Base-by-base conservation (phyloP, 495 filamentous ascomycete genomes). In the Lophiostoma macrostomum region DNA sequence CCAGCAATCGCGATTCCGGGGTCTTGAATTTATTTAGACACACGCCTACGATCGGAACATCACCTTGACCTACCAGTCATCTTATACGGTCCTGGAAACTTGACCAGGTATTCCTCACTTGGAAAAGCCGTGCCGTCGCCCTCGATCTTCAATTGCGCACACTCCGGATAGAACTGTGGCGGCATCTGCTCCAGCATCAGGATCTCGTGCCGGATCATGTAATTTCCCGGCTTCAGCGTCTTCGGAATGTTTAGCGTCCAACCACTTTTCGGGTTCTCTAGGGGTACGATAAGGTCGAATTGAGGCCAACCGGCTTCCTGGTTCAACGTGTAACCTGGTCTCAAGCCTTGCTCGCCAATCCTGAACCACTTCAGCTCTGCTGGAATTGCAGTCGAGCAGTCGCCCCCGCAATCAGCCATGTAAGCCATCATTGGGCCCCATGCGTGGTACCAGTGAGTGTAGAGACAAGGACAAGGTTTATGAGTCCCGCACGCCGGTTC, bases 201-300 rank as follows among this genome's bases (percentile, higher is more conserved):
- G 25, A 47, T 47, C 19, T 47, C 43, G 27, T 47, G 43, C 24
- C 43, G 23, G 19, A 47, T 34, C 24, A 47, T 5, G 19, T 47
- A 47, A 19, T 34, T 37, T 13, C 43, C 43, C 10, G 24, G 5
- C 43, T 34, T 34, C 14, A 47, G 43, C 5, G 5, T 32, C 28
- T 34, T 34, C 6, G 43, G 43, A 8, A 47, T 34, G 6, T 5
- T 11, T 5, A 47, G 24, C 5, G 10, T 16, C 43, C 43, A 47
- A 44, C 19, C 10, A 16, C 19, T 16, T 18, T 6, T 18, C n/a
- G n/a, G n/a, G 7, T 8, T 38, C 35, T 8, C 35, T n/a, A n/a
- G n/a, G n/a, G n/a, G n/a, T n/a, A n/a, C n/a, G 10, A 10, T 5
- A 6, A 38, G 16, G 19, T 38, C 35, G 16, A 6, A 6, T 16